Evolutionary conservation across 139 green algal species (phyloP).

Genomic region (Marvania coccoides): DNA sequence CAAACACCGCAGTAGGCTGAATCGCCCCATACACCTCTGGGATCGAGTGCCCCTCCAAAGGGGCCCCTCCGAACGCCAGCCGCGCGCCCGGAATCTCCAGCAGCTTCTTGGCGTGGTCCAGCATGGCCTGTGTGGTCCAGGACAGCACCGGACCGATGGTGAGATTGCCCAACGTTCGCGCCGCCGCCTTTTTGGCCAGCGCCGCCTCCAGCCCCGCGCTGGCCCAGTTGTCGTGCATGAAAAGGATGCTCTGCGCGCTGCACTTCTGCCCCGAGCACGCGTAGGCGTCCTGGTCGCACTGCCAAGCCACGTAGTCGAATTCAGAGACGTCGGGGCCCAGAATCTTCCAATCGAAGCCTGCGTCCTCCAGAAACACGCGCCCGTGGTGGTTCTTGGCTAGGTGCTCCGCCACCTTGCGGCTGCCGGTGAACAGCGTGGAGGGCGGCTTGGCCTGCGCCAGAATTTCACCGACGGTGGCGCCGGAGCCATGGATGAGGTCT

Average conservation of each 20-base stretch:
- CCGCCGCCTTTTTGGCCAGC: slow-evolving; percentile 45
- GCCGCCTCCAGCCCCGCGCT: slow-evolving; percentile 59
- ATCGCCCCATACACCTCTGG: slow-evolving; percentile 86
- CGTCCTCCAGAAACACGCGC: slow-evolving; percentile 88
- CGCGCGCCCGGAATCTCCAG: slow-evolving; percentile 68
- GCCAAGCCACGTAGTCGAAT: slow-evolving; percentile 85
- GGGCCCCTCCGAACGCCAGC: slow-evolving; percentile 80
- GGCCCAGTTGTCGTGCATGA: slow-evolving; percentile 75
- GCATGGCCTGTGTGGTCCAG: slow-evolving; percentile 79
- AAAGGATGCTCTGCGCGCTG: slow-evolving; percentile 92
- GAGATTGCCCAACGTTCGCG: slow-evolving; percentile 73
- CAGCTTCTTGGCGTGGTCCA: slow-evolving; percentile 68
- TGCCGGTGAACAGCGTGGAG: slow-evolving; percentile 92
- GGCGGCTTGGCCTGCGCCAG: slow-evolving; percentile 59
- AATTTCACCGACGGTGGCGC: slow-evolving; percentile 59
- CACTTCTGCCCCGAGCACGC: slow-evolving; percentile 95
- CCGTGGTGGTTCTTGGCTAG: slow-evolving; percentile 66
- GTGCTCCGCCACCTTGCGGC: slow-evolving; percentile 71
- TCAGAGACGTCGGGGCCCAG: slow-evolving; percentile 77
- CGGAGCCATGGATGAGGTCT: slow-evolving; percentile 80
- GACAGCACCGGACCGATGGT: slow-evolving; percentile 88
- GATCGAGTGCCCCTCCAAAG: slow-evolving; percentile 78
- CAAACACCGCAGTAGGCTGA: slow-evolving; percentile 89
- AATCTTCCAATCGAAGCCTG: slow-evolving; percentile 98
- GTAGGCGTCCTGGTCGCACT: slow-evolving; percentile 95